Conservation (phyloP, 257 asterid genomes). For the Ehretia macrophylla region DNA sequence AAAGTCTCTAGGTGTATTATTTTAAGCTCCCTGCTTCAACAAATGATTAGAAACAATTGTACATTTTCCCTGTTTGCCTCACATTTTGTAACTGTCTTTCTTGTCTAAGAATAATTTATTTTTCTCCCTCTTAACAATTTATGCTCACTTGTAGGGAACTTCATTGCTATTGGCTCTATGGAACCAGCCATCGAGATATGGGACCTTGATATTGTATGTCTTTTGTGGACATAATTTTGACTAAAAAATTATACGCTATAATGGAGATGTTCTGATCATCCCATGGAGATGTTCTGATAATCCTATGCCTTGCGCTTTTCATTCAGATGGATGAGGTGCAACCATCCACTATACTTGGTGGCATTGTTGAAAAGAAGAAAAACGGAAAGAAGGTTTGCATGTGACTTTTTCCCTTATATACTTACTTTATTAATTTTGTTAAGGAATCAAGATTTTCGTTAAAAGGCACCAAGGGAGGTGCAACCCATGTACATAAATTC, state of each 20-base stretch:
- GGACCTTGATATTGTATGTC: constrained; percentile 89
- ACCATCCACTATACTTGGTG: constrained; percentile 78
- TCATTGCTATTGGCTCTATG: constrained; percentile 88
- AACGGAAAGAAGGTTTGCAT: constrained; percentile 66
- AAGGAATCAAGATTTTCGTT: neutral
- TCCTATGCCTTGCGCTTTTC: constrained; percentile 5
- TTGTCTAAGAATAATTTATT: neutral
- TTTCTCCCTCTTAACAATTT: neutral
- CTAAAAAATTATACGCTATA: neutral
- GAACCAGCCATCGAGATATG: constrained; percentile 90
- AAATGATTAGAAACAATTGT: too few species aligned
- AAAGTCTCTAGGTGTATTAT: too few species aligned
- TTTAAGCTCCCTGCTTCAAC: neutral
- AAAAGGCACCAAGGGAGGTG: too few species aligned
- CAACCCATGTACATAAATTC: too few species aligned
- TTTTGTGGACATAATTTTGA: constrained; percentile 2
- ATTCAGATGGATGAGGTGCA: constrained; percentile 83
- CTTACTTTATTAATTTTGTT: neutral
- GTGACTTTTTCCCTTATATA: neutral
- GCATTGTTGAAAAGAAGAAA: constrained; percentile 62
- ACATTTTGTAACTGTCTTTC: neutral
- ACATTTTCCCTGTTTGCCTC: neutral
- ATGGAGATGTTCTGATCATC: too few species aligned
- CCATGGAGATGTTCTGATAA: neutral
- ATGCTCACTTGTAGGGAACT: constrained; percentile 56